Percentiles rank a stretch among this genome's conserved stretches.
phyloP scores from a whole-genome alignment of 345 rosid genomes.

The Camelina neglecta region DNA sequence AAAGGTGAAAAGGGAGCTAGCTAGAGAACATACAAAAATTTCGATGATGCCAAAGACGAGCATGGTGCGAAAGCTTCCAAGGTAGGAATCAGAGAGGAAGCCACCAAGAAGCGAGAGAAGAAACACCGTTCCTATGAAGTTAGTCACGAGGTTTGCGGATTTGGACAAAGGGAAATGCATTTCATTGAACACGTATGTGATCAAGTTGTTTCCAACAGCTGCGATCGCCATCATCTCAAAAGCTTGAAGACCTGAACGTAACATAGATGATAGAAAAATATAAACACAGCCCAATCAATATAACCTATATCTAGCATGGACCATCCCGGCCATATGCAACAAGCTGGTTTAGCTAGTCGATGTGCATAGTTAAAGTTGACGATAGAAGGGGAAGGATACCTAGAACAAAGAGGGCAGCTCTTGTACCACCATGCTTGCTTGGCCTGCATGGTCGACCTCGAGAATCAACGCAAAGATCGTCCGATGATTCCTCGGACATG shows the following conservation, averaged over 20 bases:
- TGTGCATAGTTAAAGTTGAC: neutral
- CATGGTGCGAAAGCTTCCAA: slow-evolving; percentile 68
- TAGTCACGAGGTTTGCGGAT: slow-evolving; percentile 81
- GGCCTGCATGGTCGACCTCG: slow-evolving; percentile 62
- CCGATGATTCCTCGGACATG: slow-evolving; percentile 37
- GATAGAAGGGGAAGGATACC: slow-evolving; percentile 47
- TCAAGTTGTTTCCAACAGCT: slow-evolving; percentile 84
- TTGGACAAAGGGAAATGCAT: slow-evolving; percentile 80
- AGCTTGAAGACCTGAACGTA: slow-evolving; percentile 57
- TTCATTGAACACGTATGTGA: slow-evolving; percentile 67
- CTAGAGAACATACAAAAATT: slow-evolving; percentile 52
- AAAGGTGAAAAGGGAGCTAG: slow-evolving; percentile 3
- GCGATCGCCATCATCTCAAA: slow-evolving; percentile 81
- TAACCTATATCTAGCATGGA: neutral
- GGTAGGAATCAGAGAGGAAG: slow-evolving; percentile 81
- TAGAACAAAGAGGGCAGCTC: slow-evolving; percentile 71
- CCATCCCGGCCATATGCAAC: neutral
- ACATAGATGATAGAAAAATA: neutral
- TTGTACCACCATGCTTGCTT: slow-evolving; percentile 70
- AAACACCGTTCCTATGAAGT: slow-evolving; percentile 86
- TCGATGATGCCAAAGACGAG: slow-evolving; percentile 60
- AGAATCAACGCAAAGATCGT: slow-evolving; percentile 61
- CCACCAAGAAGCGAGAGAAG: slow-evolving; percentile 88
- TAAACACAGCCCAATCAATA: neutral
- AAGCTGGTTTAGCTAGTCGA: neutral